These are phyloP conservation scores for Ogataea minuta DNA, from an alignment of 805 yeast species.

Conservation along the genomic window DNA sequence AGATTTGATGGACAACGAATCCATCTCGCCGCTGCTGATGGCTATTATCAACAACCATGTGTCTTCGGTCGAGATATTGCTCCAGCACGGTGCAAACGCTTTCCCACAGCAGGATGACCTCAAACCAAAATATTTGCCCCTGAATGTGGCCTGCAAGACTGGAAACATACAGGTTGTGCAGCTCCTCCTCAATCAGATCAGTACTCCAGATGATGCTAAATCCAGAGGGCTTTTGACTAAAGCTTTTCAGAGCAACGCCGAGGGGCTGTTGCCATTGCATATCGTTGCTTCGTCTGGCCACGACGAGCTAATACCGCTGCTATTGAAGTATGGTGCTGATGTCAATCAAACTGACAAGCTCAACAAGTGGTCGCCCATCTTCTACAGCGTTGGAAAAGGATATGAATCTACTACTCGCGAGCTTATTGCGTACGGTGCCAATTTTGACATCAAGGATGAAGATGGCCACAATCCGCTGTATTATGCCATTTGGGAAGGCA, in stretches of 20 bases:
- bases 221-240: constrained; percentile 31
- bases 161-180: constrained; percentile 74
- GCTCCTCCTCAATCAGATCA: constrained; percentile 46
- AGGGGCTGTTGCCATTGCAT: constrained; percentile 85
- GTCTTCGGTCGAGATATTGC: constrained; percentile 48
- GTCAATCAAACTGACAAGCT: constrained; percentile 79
- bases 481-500: constrained; percentile 94
- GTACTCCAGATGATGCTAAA: constrained; percentile 30
- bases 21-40: constrained; percentile 78
- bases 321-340: constrained; percentile 70
- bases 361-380: constrained; percentile 91
- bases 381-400: constrained; percentile 87
- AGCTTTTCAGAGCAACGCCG: constrained; percentile 69
- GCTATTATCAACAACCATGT: constrained; percentile 71
- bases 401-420: constrained; percentile 67
- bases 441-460: constrained; percentile 66
- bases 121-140: constrained; percentile 66
- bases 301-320: constrained; percentile 59
- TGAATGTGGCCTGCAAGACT: constrained; percentile 84
- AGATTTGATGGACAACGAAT: constrained; percentile 63
- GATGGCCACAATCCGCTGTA: constrained; percentile 78
- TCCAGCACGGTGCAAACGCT: constrained; percentile 49
- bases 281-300: constrained; percentile 86
- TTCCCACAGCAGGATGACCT: constrained; percentile 47
- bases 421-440: constrained; percentile 72